Base-by-base conservation (phyloP, 805 yeast genomes). In the Cyberlindnera nakhonratchasimensis region DNA sequence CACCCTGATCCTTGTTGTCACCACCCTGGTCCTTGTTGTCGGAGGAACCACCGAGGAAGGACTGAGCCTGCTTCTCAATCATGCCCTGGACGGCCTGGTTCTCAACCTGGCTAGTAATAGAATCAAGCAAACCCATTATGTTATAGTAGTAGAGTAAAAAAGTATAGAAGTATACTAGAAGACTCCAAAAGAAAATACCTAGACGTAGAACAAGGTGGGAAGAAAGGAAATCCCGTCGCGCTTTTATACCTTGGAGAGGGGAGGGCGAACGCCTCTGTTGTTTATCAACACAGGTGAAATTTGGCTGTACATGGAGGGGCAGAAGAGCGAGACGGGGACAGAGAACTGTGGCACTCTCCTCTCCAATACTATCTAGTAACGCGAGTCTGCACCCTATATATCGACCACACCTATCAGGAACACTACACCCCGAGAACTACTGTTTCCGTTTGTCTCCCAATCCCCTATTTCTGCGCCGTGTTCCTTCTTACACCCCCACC, bases 71-170 rank as follows among this genome's bases (percentile, higher is more conserved):
- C 21, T 11, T 11, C 34, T 40, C 42, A 23, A 43, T 26, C 43
- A 47, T 42, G 33, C 34, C 24, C 34, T 37, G 37, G 34, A 50
- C 32, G 42, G 43, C 48, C 43, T 44, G 48, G 34, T 46, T 48
- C 36, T 47, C 53, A 38, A 50, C 45, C 35, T 47, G 40, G 34
- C 41, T 39, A 37, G 44, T 45, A 34, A 53, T 42, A 29, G 37
- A 35, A 40, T 53, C 53, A 31, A 53, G 42, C 34, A 53, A 51
- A 38, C 54, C 53, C 57, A 53, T 53, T 52, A 31, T 47, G 23
- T 23, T 28, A 11, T 30, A 24, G 14, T 33, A 17, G 10, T 32
- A 17, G 31, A 22, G 36, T 18, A 30, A 14, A 7, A 28, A 14
- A 28, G 14, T 7, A n/a, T 7, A 28, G 30, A 28, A 13, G 14